phyloP scores from a whole-genome alignment of 2,329 filamentous ascomycete species.

The Canariomyces notabilis region DNA sequence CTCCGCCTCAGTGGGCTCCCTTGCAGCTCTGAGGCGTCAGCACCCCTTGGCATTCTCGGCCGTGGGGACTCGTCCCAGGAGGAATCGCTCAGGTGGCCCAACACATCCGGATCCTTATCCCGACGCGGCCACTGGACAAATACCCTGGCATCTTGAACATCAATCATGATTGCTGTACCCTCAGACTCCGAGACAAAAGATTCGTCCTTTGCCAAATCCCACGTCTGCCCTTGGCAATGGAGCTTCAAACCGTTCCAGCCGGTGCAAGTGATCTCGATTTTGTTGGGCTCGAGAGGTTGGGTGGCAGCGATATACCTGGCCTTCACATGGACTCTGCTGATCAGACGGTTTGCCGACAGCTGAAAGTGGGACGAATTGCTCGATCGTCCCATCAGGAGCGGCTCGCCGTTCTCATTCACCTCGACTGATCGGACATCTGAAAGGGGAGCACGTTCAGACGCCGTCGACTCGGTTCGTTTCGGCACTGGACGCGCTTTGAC shows the following conservation, averaged over 20 bases:
- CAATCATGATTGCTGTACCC: slow-evolving; percentile 84
- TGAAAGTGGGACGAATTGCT: slow-evolving; percentile 96
- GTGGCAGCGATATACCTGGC: slow-evolving; percentile 73
- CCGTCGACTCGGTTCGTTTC: slow-evolving; percentile 56
- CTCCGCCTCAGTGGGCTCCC: slow-evolving; percentile 55
- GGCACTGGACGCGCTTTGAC: slow-evolving; percentile 44
- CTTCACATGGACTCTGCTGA: slow-evolving; percentile 90
- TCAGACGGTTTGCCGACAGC: slow-evolving; percentile 82
- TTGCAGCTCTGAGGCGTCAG: slow-evolving; percentile 42
- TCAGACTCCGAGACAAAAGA: slow-evolving; percentile 87
- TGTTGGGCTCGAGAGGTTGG: slow-evolving; percentile 63
- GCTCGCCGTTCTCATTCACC: slow-evolving; percentile 75
- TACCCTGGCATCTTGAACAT: slow-evolving; percentile 88
- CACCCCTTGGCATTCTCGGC: slow-evolving; percentile 28
- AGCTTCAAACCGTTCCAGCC: slow-evolving; percentile 96
- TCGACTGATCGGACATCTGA: slow-evolving; percentile 77
- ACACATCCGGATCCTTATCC: slow-evolving; percentile 38
- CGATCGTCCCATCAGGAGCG: slow-evolving; percentile 82
- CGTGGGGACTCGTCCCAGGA: slow-evolving; percentile 64
- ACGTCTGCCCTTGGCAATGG: slow-evolving; percentile 82
- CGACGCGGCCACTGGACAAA: slow-evolving; percentile 78
- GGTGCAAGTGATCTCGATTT: slow-evolving; percentile 82
- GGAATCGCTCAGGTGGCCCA: slow-evolving; percentile 57
- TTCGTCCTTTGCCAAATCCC: slow-evolving; percentile 82
- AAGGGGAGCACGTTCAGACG: slow-evolving; percentile 77